phyloP scores from a whole-genome alignment of 2,329 filamentous ascomycete species.

The Emergomyces africanus region DNA sequence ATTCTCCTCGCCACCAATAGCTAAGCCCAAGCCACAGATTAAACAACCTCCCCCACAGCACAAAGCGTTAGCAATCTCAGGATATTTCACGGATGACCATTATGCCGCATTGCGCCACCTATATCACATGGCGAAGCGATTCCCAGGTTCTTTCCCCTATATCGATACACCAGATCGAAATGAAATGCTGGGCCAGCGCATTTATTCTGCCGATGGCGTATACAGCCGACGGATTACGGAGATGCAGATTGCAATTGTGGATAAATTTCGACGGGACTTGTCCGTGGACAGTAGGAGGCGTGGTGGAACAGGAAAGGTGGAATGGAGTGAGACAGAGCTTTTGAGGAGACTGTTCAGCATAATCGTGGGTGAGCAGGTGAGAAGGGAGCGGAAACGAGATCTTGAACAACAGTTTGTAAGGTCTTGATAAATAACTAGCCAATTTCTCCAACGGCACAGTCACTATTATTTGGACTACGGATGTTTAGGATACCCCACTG shows the following conservation, averaged over 20 bases:
- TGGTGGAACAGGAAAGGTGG: conserved; percentile 26
- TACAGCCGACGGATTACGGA: conserved; percentile 30
- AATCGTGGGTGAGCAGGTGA: conserved; percentile 35
- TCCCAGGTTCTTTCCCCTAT: conserved; percentile 27
- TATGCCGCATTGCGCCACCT: conserved; percentile 27
- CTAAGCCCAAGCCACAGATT: neutral
- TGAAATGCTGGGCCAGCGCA: conserved; percentile 30
- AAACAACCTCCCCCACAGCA: neutral
- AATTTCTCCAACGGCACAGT: neutral
- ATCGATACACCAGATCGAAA: conserved; percentile 22
- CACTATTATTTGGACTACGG: neutral
- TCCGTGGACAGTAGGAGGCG: conserved; percentile 21
- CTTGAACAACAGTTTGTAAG: neutral
- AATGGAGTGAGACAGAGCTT: conserved; percentile 34
- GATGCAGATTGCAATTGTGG: conserved; percentile 30
- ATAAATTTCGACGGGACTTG: conserved; percentile 28
- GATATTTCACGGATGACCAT: conserved; percentile 31
- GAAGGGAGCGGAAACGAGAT: conserved; percentile 24
- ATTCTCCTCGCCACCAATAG: neutral
- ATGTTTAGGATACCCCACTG: neutral
- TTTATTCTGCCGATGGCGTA: conserved; percentile 30
- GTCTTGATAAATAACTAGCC: neutral
- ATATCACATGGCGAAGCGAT: conserved; percentile 26
- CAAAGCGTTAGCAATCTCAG: conserved; percentile 22
- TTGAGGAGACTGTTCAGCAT: conserved; percentile 33